These are phyloP conservation scores for Debaryomyces subglobosus DNA, from an alignment of 1,139 yeast genomes.

Conservation along the genomic window DNA sequence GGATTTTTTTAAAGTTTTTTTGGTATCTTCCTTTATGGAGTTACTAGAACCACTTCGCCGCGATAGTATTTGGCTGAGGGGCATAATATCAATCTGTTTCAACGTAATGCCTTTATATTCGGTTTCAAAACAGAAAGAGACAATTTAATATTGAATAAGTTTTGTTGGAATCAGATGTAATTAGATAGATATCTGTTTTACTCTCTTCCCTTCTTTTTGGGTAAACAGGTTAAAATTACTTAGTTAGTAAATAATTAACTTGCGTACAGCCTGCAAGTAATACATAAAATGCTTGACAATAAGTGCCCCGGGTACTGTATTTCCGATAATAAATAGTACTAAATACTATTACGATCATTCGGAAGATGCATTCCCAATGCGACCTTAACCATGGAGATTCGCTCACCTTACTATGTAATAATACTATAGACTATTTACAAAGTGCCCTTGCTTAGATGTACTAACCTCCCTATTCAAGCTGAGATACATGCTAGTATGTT, in stretches of 20 bases:
- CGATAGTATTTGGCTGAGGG: neutral
- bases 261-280: conserved; percentile 3
- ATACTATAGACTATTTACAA: neutral
- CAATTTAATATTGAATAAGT: neutral
- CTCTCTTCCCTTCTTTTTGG: neutral
- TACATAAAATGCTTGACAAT: neutral
- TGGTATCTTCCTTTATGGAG: neutral
- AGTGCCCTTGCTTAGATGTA: too few species aligned
- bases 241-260: neutral
- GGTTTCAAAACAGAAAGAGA: neutral
- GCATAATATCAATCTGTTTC: neutral
- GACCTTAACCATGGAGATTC: neutral
- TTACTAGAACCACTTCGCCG: neutral
- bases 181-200: neutral
- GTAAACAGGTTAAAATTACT: conserved; percentile 1
- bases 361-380: neutral
- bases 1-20: neutral
- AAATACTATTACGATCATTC: neutral
- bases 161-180: neutral
- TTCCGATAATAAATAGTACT: neutral
- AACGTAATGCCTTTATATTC: neutral
- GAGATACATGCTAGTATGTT: neutral
- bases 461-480: neutral
- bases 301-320: neutral
- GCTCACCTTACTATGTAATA: neutral